These are phyloP conservation scores for Nicotiana rustica DNA, from an alignment of 305 asterid genomes.

Conservation along the genomic window DNA sequence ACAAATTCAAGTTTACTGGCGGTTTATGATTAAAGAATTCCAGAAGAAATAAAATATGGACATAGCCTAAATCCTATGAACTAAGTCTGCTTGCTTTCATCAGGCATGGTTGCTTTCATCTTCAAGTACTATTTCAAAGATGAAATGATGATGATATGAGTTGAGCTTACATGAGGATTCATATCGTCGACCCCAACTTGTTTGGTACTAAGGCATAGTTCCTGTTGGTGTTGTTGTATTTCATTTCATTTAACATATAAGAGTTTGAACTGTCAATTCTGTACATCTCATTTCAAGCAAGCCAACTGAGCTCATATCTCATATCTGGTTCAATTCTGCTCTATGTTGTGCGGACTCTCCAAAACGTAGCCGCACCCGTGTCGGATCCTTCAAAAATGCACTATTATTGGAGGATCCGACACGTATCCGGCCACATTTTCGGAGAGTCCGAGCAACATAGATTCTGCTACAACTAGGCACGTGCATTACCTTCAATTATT, in stretches of 20 bases:
- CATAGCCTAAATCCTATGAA: background rate
- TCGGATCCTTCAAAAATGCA: too few relatives aligned
- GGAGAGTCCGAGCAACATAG: too few relatives aligned
- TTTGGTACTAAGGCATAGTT: too few relatives aligned
- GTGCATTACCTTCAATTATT: background rate
- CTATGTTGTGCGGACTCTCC: too few relatives aligned
- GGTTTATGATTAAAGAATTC: background rate
- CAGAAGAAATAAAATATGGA: background rate
- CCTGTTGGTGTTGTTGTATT: too few relatives aligned
- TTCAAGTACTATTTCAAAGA: constrained; percentile 16
- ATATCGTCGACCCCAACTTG: too few relatives aligned
- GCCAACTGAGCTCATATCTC: background rate
- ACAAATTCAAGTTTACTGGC: background rate
- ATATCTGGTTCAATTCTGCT: background rate
- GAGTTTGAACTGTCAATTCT: background rate
- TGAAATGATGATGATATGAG: too few relatives aligned
- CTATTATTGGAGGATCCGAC: too few relatives aligned
- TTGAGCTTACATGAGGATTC: too few relatives aligned
- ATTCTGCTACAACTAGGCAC: background rate
- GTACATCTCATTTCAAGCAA: constrained; percentile 1
- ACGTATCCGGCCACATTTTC: too few relatives aligned
- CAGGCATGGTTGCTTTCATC: background rate
- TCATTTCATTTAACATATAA: background rate
- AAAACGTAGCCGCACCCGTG: too few relatives aligned
- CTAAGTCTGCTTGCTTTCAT: constrained; percentile 9